A percentile compares a stretch with the other conserved stretches of the same genome.
phyloP scores from a whole-genome alignment of 306 rosid genomes.

The Castanea sativa region DNA sequence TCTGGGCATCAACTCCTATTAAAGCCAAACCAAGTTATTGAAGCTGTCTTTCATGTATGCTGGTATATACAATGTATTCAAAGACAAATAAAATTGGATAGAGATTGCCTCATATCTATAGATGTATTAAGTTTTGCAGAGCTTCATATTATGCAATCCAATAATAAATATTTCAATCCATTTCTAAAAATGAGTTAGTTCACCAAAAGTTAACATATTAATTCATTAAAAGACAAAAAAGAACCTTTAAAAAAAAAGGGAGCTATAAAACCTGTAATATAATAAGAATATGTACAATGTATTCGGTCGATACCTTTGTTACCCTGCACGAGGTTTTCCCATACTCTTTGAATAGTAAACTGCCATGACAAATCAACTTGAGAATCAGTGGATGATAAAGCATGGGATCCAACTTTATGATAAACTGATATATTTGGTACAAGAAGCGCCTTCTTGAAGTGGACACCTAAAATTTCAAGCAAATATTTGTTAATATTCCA shows the following conservation, averaged over 20 bases:
- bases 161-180: background rate
- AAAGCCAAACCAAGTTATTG: slow-evolving; percentile 1
- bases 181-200: background rate
- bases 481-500: slow-evolving; percentile 8
- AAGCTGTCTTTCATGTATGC: background rate
- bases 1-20: slow-evolving; percentile 44
- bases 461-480: slow-evolving; percentile 54
- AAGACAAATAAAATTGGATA: background rate
- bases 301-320: slow-evolving; percentile 50
- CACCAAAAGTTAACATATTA: background rate
- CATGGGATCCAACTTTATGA: slow-evolving; percentile 76
- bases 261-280: background rate
- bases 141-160: background rate
- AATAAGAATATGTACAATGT: background rate
- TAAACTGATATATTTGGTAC: slow-evolving; percentile 79
- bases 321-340: slow-evolving; percentile 75
- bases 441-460: slow-evolving; percentile 86
- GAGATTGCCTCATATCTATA: background rate
- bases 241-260: background rate
- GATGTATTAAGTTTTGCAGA: background rate
- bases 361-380: slow-evolving; percentile 92
- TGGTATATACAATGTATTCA: background rate
- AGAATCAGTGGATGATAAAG: slow-evolving; percentile 43
- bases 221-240: background rate
- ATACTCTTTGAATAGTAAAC: slow-evolving; percentile 64